Base-by-base conservation (phyloP, 2,329 filamentous ascomycete species). In the Parastagonospora nodorum region DNA sequence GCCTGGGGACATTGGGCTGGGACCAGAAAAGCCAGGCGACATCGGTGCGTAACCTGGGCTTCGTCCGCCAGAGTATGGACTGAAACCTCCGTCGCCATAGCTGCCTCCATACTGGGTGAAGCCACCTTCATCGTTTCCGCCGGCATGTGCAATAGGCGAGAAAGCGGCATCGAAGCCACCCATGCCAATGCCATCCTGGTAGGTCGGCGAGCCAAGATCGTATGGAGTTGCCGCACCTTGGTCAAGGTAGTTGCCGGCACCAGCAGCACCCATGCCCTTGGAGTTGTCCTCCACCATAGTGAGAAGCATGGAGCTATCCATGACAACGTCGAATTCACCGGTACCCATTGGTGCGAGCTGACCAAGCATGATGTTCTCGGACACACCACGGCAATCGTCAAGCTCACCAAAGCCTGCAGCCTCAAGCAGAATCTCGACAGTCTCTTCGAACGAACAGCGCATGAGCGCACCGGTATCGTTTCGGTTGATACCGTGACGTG, bases 371-470 rank as follows among this genome's bases (percentile, higher is more conserved):
- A 99, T 88, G 78, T 99, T 99, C 78, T 99, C 94, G 12, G 94
- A 97, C 43, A 99, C 93, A 82, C 94, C 94, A 53, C 92, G 89
- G 79, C 95, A 99, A 75, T 99, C 94, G 70, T 99, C 94, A 29
- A 99, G 83, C 75, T 99, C 94, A 72, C 94, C 94, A 43, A 90
- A 90, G 12, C 92, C 91, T 19, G 94, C 94, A 54, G 94, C 95
- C 72, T 99, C 94, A 15, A 99, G 85, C 45, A 99, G 81, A 80
- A 99, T 99, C 72, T 99, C 95, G 35, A 99, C 94, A 0, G 94
- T 99, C 75, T 99, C 95, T 77, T 99, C 94, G 77, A 99, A 99
- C 2, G 94, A 99, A 82, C 95, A 99, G 74, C 94, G 89, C 94
- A 99, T 99, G 66, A 99, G 82, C 8, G 94, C 95, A 80, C 94